A percentile compares a stretch with the other conserved stretches of the same genome.
These are phyloP conservation scores for Heracleum sosnowskyi DNA, from an alignment of 129 eudicot species.

Conservation along the genomic window DNA sequence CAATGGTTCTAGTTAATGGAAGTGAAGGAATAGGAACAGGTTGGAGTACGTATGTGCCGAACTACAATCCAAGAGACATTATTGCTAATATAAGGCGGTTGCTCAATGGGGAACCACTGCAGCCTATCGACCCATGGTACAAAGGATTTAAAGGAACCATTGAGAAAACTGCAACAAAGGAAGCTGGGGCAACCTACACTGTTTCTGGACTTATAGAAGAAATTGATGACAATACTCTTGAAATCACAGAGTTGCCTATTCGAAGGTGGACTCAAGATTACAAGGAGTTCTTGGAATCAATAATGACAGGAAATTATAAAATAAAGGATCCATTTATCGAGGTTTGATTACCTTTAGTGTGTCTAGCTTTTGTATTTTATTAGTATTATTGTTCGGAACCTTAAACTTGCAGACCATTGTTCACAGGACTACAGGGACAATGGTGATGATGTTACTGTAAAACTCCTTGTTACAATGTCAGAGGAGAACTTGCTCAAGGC, in stretches of 20 bases:
- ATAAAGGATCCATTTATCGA: conserved; percentile 69
- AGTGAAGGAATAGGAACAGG: conserved; percentile 98
- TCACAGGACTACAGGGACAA: conserved; percentile 58
- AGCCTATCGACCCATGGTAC: conserved; percentile 96
- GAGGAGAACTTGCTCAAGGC: conserved; percentile 47
- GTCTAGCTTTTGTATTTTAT: neutral
- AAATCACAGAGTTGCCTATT: conserved; percentile 71
- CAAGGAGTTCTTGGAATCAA: conserved; percentile 67
- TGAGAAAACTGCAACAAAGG: conserved; percentile 54
- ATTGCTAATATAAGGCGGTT: conserved; percentile 60
- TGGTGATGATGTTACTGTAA: conserved; percentile 42
- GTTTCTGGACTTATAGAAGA: conserved; percentile 57
- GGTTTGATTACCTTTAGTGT: conserved; percentile 21
- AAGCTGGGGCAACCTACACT: conserved; percentile 49
- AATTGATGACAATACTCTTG: conserved; percentile 43
- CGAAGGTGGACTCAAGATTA: conserved; percentile 87
- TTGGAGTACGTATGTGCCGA: conserved; percentile 84
- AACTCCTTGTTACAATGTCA: conserved; percentile 46
- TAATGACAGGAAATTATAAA: conserved; percentile 41
- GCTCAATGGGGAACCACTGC: conserved; percentile 54
- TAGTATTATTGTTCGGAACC: neutral
- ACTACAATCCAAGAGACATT: conserved; percentile 75
- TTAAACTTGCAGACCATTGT: conserved; percentile 3
- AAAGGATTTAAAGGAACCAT: conserved; percentile 75
- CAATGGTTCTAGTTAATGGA: conserved; percentile 81